phyloP scores from a whole-genome alignment of 140 eudicot genomes.

The Stevia rebaudiana region DNA sequence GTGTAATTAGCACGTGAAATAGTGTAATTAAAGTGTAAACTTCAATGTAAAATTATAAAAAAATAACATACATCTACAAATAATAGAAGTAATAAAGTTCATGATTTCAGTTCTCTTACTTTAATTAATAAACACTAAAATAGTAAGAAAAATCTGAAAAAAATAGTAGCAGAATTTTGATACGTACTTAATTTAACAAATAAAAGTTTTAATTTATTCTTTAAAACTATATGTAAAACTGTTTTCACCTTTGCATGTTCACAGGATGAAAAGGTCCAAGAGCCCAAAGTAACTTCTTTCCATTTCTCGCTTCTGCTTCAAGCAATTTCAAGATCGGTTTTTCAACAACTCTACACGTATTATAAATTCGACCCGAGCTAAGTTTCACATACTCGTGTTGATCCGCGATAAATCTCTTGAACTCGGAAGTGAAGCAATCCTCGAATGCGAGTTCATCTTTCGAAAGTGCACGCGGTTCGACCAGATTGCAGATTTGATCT shows the following conservation, averaged over 20 bases:
- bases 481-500: slow-evolving; percentile 5
- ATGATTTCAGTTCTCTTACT: too few relatives aligned
- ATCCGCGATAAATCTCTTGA: slow-evolving; percentile 5
- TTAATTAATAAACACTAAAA: too few relatives aligned
- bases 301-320: slow-evolving; percentile 15
- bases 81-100: too few relatives aligned
- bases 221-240: too few relatives aligned
- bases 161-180: too few relatives aligned
- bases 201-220: too few relatives aligned
- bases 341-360: slow-evolving; percentile 44
- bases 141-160: too few relatives aligned
- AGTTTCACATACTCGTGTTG: slow-evolving; percentile 18
- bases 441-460: slow-evolving; percentile 25
- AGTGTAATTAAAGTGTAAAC: too few relatives aligned
- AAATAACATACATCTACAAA: too few relatives aligned
- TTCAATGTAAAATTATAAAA: too few relatives aligned
- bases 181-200: too few relatives aligned
- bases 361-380: slow-evolving; percentile 37
- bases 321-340: slow-evolving; percentile 38
- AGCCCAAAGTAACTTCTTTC: slow-evolving; percentile 40
- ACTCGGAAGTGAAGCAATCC: slow-evolving; percentile 31
- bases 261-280: slow-evolving; percentile 63
- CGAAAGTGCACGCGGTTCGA: slow-evolving; percentile 20
- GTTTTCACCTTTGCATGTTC: background rate
- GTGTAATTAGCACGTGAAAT: too few relatives aligned